Evolutionary conservation across 768 basidiomycete genomes (phyloP), one percentile per base, ranked within the genome.

Genomic region (Boletus vinaceobasis): DNA sequence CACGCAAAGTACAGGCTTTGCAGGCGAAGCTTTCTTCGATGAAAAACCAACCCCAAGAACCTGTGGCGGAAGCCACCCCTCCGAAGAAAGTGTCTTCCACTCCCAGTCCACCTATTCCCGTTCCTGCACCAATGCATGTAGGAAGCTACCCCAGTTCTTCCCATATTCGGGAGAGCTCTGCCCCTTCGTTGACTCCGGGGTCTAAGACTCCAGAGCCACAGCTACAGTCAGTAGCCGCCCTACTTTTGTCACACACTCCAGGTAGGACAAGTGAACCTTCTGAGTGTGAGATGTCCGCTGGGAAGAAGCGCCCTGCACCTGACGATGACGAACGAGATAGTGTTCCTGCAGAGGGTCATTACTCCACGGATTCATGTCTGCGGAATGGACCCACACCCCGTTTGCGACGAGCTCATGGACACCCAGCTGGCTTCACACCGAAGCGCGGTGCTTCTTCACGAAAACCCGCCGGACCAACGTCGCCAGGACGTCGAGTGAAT

Each of bases 361-460:
- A 73, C 74, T 70, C 50, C 37, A 63, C 48, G 42, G 68, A 79
- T 27, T 72, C 76, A 21, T 75, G 63, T 52, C 61, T 53, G 9
- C 66, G 73, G 51, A 69, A 71, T 44, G 68, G 70, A 15, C 86
- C 87, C 29, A 71, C 71, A 1, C 88, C 88, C 10, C 82, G 86
- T 38, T 75, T 82, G 36, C 79, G 88, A 51, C 80, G 82, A 52
- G 59, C 84, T 52, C 83, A 78, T 51, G 78, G 75, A 46, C 67
- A 81, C 46, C 83, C 86, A 42, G 76, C 81, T 6, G 85, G 89
- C 7, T 91, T 90, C 66, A 90, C 88, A 2, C 89, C 89, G 4
- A 77, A 83, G 31, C 83, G 88, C 31, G 76, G 79, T 56, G 74
- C 76, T 53, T 69, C 70, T 38, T 49, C 66, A 31, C 82, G 79